These are phyloP conservation scores for Astrothelium subdiscretum DNA, from an alignment of 495 filamentous ascomycete genomes.

Conservation along the genomic window DNA sequence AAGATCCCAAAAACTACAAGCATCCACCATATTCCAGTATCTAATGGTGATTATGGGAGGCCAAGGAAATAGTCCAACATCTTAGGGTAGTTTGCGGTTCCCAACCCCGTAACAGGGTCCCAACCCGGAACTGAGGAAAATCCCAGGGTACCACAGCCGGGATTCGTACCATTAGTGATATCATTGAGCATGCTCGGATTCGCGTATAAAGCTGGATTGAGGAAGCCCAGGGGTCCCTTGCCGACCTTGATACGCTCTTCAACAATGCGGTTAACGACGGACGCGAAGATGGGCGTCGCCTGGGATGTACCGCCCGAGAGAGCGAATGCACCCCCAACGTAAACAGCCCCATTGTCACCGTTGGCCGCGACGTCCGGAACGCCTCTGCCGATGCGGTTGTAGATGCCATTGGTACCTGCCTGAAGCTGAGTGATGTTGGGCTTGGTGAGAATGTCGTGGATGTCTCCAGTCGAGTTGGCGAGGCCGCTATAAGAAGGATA, in stretches of 20 bases:
- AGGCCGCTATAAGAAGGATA: slow-evolving; percentile 10
- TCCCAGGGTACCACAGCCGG: slow-evolving; percentile 9
- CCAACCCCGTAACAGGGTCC: slow-evolving; percentile 10
- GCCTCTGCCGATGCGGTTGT: slow-evolving; percentile 45
- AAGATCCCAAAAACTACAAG: too few relatives aligned
- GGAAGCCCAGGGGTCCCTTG: slow-evolving; percentile 13
- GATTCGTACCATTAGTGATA: slow-evolving; percentile 11
- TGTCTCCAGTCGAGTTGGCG: background rate
- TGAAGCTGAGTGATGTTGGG: slow-evolving; percentile 2
- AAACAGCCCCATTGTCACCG: slow-evolving; percentile 9
- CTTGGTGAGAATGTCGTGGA: background rate
- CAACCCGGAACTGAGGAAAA: slow-evolving; percentile 4
- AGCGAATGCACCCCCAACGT: background rate
- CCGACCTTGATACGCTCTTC: slow-evolving; percentile 10
- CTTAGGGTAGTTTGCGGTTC: slow-evolving; percentile 20
- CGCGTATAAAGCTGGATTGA: slow-evolving; percentile 13
- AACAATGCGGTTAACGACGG: slow-evolving; percentile 14
- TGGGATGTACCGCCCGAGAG: slow-evolving; percentile 5
- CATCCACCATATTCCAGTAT: too few relatives aligned
- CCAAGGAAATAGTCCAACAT: slow-evolving; percentile 9
- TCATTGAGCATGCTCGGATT: slow-evolving; percentile 13
- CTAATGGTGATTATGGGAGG: slow-evolving; percentile 10
- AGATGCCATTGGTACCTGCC: slow-evolving; percentile 29
- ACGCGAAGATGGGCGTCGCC: slow-evolving; percentile 7
- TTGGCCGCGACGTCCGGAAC: slow-evolving; percentile 54